These are phyloP conservation scores for Lachnellula occidentalis DNA, from an alignment of 2,329 filamentous ascomycete species.

Conservation along the genomic window DNA sequence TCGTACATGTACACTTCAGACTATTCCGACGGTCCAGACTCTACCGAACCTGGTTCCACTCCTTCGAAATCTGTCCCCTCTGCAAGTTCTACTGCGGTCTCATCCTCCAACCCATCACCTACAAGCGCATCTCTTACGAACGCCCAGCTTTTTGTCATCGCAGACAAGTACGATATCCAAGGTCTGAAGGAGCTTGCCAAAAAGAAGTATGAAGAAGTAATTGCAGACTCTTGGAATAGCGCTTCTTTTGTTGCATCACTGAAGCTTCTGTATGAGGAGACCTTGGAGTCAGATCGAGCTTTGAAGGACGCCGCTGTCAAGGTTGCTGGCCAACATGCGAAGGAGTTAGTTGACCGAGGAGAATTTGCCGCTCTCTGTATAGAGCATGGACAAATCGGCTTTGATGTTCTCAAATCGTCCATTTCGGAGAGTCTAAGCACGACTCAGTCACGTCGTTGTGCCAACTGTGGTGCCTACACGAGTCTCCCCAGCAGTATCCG, in stretches of 20 bases:
- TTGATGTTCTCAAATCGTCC: background rate
- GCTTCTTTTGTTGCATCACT: background rate
- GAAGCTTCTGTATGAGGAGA: conserved; percentile 2
- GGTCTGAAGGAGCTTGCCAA: conserved; percentile 2
- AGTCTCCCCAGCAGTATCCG: too few relatives aligned
- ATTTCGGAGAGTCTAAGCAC: too few relatives aligned
- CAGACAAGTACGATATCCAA: conserved; percentile 11
- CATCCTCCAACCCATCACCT: background rate
- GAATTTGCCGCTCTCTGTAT: conserved; percentile 2
- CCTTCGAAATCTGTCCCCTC: too few relatives aligned
- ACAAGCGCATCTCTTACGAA: background rate
- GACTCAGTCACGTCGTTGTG: too few relatives aligned
- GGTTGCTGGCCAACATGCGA: background rate
- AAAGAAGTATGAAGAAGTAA: conserved; percentile 2
- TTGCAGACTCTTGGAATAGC: background rate
- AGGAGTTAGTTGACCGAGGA: background rate
- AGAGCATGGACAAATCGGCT: background rate
- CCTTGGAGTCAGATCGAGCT: background rate
- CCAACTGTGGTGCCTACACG: too few relatives aligned
- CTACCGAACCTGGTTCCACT: too few relatives aligned
- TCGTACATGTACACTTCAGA: conserved; percentile 2
- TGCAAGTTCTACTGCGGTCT: background rate
- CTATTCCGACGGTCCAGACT: background rate
- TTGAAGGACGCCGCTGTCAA: conserved; percentile 1
- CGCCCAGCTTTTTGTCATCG: conserved; percentile 6